phyloP scores from a whole-genome alignment of 768 basidiomycete species.

The Hydnum rufescens region DNA sequence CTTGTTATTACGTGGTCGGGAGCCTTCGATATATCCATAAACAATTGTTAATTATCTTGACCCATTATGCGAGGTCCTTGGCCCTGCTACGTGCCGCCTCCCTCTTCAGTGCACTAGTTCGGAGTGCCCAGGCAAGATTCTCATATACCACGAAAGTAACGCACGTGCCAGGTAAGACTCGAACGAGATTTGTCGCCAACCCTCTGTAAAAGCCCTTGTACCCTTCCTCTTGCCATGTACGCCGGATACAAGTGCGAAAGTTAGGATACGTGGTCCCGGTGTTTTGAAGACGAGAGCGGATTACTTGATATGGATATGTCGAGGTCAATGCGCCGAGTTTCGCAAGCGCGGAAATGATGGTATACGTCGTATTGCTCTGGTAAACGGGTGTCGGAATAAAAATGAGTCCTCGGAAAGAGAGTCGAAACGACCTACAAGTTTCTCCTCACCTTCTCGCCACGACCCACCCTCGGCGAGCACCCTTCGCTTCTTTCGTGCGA shows the following conservation, averaged over 20 bases:
- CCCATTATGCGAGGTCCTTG: too few species aligned
- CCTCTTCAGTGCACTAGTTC: constrained; percentile 26
- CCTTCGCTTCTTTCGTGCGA: constrained; percentile 46
- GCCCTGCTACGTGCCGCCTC: neutral
- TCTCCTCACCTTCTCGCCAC: constrained; percentile 61
- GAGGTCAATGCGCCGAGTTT: constrained; percentile 64
- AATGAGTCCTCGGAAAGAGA: neutral
- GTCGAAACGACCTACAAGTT: constrained; percentile 40
- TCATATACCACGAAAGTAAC: constrained; percentile 98
- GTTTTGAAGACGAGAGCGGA: constrained; percentile 73
- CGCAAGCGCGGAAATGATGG: constrained; percentile 76
- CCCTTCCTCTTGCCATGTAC: constrained; percentile 70
- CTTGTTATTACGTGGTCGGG: too few species aligned
- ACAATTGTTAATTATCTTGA: too few species aligned
- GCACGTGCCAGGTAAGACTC: constrained; percentile 92
- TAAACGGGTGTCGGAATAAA: constrained; percentile 1
- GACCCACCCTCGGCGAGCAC: constrained; percentile 38
- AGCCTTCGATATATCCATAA: too few species aligned
- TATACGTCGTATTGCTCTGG: constrained; percentile 82
- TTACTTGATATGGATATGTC: constrained; percentile 96
- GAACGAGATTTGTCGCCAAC: constrained; percentile 78
- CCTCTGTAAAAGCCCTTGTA: constrained; percentile 83
- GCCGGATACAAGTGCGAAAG: constrained; percentile 59
- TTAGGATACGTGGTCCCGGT: constrained; percentile 36
- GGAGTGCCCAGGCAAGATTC: constrained; percentile 66